Percentiles rank a stretch among this genome's conserved stretches.
These are phyloP conservation scores for Aspergillus sp. DNA, from an alignment of 2,329 filamentous ascomycete species.

Conservation along the genomic window DNA sequence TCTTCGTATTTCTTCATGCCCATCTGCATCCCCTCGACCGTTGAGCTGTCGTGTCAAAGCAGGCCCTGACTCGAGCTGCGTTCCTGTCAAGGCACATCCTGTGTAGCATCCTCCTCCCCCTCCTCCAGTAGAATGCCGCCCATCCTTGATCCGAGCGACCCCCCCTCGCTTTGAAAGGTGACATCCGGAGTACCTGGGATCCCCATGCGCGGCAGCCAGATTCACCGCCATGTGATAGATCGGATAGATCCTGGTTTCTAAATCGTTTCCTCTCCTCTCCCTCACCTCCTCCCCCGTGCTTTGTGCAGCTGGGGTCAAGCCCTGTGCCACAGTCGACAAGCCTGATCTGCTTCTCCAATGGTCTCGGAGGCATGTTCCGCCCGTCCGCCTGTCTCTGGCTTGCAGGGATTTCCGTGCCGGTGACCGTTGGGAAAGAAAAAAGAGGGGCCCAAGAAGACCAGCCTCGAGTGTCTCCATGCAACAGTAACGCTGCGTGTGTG, in stretches of 20 bases:
- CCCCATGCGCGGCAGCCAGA: conserved; percentile 13
- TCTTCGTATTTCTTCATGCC: conserved; percentile 9
- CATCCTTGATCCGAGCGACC: not conserved
- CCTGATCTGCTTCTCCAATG: not conserved
- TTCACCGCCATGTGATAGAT: conserved; percentile 38
- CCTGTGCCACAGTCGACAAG: not conserved
- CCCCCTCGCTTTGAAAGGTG: conserved; percentile 11
- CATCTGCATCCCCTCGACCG: not conserved
- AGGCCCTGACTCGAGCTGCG: not conserved
- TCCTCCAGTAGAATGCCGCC: not conserved
- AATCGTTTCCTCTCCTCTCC: not conserved
- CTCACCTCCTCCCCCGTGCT: conserved; percentile 14
- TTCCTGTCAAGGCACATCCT: conserved; percentile 4
- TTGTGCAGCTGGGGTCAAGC: conserved; percentile 11
- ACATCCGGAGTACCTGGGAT: conserved; percentile 10
- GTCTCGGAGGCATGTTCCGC: not conserved
- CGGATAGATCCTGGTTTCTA: conserved; percentile 17
- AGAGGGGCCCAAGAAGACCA: not conserved
- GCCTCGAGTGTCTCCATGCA: not conserved
- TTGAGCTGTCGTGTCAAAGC: conserved; percentile 8
- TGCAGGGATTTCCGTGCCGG: not conserved
- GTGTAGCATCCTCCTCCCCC: not conserved
- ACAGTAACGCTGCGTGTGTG: not conserved
- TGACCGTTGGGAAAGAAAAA: not conserved
- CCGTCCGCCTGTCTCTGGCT: not conserved